Evolutionary conservation across 1,284 basidiomycete genomes (phyloP), one percentile per base, ranked within the genome.

Genomic region (Limonomyces culmigenus): DNA sequence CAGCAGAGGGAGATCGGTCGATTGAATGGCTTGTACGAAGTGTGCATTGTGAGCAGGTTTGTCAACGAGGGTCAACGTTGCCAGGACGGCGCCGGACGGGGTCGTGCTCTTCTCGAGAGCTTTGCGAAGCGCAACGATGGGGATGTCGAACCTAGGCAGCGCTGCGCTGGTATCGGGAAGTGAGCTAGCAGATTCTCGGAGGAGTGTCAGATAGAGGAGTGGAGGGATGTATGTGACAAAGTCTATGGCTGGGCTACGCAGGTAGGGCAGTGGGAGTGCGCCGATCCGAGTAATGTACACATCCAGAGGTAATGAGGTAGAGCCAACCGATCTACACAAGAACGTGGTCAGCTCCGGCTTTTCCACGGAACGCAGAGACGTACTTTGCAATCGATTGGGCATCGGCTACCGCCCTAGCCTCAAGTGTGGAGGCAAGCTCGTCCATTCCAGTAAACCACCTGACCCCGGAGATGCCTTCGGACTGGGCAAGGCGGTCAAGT

Each of bases 391-490:
- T 52, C 0, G 51, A 56, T 25, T 59, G 51, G 1, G 67, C 67
- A 52, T 81, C 77, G 12, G 51, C 58, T 40, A 55, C 59, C 1
- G 73, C 64, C 38, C 77, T 56, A 5, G 48, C 51, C 40, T 70
- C 65, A 2, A 70, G 50, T 17, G 60, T 58, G 12, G 61, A 53
- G 35, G 62, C 65, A 17, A 78, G 53, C 19, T 61, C 50, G 47
- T 74, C 65, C 21, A 75, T 57, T 43, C 74, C 73, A 33, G 61
- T 69, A 47, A 85, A 83, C 81, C 81, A 85, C 34, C 69, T 61
- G 21, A 77, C 60, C 1, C 79, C 80, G 30, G 62, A 63, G 35
- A 73, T 70, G 3, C 70, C 67, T 50, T 72, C 70, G 29, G 57
- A 53, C 4, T 60, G 54, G 1, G 75, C 73, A 14, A 85, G 53